Percentiles rank a stretch among this genome's conserved stretches.
phyloP scores from a whole-genome alignment of 345 rosid genomes.

The Salix suchowensis region DNA sequence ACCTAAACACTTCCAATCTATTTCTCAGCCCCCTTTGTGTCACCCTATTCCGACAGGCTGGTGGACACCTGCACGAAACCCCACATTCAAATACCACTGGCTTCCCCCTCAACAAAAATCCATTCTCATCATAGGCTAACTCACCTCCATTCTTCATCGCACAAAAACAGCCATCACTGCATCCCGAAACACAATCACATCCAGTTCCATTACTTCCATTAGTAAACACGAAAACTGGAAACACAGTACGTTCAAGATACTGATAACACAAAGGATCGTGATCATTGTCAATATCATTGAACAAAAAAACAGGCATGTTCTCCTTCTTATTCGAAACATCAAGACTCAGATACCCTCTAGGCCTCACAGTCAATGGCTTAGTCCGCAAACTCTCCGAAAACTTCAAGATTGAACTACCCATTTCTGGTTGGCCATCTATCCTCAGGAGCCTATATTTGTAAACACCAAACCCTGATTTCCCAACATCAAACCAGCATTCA shows the following conservation, averaged over 20 bases:
- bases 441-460: constrained; percentile 65
- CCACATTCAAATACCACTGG: constrained; percentile 83
- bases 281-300: constrained; percentile 70
- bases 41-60: constrained; percentile 69
- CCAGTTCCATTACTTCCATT: constrained; percentile 45
- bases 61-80: constrained; percentile 65
- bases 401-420: constrained; percentile 73
- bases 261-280: constrained; percentile 81
- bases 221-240: constrained; percentile 45
- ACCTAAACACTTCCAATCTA: constrained; percentile 82
- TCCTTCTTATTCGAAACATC: constrained; percentile 68
- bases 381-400: constrained; percentile 56
- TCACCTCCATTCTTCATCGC: constrained; percentile 72
- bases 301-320: constrained; percentile 58
- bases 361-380: constrained; percentile 56
- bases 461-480: constrained; percentile 89
- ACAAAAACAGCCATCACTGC: constrained; percentile 67
- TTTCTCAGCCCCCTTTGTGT: constrained; percentile 65
- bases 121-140: constrained; percentile 65
- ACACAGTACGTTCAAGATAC: constrained; percentile 57
- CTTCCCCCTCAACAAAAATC: constrained; percentile 65
- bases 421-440: constrained; percentile 71
- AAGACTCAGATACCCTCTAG: constrained; percentile 64
- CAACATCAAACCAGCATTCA: constrained; percentile 88
- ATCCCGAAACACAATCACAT: constrained; percentile 63